These are phyloP conservation scores for Fusarium miscanthi DNA, from an alignment of 2,329 filamentous ascomycete species.

Conservation along the genomic window DNA sequence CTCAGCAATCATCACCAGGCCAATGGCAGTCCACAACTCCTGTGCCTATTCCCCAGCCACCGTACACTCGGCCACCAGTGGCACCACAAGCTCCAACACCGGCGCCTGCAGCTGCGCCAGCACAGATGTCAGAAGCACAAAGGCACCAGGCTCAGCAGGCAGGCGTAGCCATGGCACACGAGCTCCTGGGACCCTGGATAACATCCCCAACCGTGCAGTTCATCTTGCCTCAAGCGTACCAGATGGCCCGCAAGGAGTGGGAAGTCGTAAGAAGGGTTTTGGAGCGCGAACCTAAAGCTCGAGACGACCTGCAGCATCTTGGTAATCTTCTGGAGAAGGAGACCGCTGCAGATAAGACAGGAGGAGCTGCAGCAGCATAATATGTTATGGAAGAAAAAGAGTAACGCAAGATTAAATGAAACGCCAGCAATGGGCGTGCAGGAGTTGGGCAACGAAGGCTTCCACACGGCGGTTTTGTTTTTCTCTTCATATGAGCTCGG, in stretches of 20 bases:
- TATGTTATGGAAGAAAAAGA: constrained; percentile 9
- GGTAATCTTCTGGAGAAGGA: constrained; percentile 66
- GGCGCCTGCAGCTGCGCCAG: constrained; percentile 7
- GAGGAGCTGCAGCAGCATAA: constrained; percentile 11
- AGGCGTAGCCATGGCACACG: constrained; percentile 68
- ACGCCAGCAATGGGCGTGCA: constrained; percentile 6
- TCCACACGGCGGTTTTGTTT: neutral
- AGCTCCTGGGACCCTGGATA: constrained; percentile 73
- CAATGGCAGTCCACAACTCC: constrained; percentile 51
- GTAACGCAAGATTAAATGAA: constrained; percentile 2
- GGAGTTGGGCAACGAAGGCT: constrained; percentile 11
- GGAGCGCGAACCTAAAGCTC: constrained; percentile 71
- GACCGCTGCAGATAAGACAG: constrained; percentile 44
- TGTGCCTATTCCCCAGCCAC: constrained; percentile 51
- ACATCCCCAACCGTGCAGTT: constrained; percentile 74
- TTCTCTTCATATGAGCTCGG: constrained; percentile 1
- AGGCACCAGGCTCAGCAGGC: constrained; percentile 58
- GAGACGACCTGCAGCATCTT: constrained; percentile 69
- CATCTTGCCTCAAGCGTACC: constrained; percentile 74
- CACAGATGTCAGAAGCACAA: constrained; percentile 49
- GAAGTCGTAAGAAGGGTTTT: constrained; percentile 77
- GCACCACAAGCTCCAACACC: neutral
- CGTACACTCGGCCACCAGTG: constrained; percentile 37
- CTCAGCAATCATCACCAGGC: constrained; percentile 50
- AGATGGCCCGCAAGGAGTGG: constrained; percentile 79